These are phyloP conservation scores for Akanthomyces uredinophilus DNA, from an alignment of 2,329 filamentous ascomycete species.

Conservation along the genomic window DNA sequence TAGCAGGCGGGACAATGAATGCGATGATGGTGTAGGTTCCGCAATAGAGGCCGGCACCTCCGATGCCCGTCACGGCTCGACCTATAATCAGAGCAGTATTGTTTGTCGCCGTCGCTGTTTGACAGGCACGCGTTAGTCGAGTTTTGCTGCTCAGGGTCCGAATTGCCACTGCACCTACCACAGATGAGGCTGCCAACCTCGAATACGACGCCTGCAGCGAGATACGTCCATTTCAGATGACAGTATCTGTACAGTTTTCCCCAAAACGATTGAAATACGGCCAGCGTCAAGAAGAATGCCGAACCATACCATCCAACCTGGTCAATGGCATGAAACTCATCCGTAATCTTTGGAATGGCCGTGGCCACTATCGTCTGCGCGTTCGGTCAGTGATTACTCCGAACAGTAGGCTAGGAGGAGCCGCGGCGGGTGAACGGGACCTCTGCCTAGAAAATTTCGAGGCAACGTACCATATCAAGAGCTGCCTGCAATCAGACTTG, in stretches of 20 bases:
- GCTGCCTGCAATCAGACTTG: background rate
- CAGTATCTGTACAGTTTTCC: conserved; percentile 34
- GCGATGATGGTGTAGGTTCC: conserved; percentile 40
- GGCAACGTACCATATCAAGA: background rate
- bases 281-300: conserved; percentile 33
- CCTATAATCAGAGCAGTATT: conserved; percentile 40
- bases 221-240: conserved; percentile 33
- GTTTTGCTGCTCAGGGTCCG: too few relatives aligned
- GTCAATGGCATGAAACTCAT: conserved; percentile 31
- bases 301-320: conserved; percentile 46
- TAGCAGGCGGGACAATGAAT: conserved; percentile 22
- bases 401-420: background rate
- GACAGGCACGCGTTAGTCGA: background rate
- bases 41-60: conserved; percentile 38
- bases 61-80: conserved; percentile 39
- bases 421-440: background rate
- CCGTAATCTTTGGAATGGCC: conserved; percentile 39
- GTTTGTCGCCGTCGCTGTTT: conserved; percentile 30
- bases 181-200: conserved; percentile 40
- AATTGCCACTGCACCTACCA: background rate
- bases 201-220: conserved; percentile 33
- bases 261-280: conserved; percentile 20
- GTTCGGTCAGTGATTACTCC: background rate
- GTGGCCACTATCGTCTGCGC: conserved; percentile 38
- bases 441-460: background rate